Conservation (phyloP, 2,329 filamentous ascomycete species). For the Paraconiothyrium sp. region DNA sequence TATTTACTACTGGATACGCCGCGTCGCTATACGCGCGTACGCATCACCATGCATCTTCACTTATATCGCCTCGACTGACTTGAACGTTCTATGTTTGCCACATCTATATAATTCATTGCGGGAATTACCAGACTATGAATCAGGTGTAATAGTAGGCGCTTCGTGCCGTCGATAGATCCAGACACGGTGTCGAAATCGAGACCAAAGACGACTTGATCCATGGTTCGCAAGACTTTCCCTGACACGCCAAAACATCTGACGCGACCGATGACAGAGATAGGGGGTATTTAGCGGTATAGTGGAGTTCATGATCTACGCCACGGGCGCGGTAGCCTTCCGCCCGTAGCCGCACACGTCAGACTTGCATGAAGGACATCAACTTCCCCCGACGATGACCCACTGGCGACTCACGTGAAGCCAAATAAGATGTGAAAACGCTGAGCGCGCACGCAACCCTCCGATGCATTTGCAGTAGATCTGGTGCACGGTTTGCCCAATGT, state of each 20-base stretch:
- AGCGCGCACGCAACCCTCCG: not conserved
- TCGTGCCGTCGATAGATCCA: not conserved
- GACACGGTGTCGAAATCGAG: not conserved
- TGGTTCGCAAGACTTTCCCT: not conserved
- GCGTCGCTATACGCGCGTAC: not conserved
- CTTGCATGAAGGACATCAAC: not conserved
- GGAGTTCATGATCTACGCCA: not conserved
- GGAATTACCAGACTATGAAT: not conserved
- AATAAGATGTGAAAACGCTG: not conserved
- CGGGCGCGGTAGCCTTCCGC: not conserved
- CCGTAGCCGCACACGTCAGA: constrained; percentile 1
- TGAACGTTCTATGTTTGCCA: not conserved
- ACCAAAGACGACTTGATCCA: not conserved
- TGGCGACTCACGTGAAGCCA: not conserved
- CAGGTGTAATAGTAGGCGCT: not conserved
- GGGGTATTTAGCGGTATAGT: not conserved
- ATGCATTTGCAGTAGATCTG: not conserved
- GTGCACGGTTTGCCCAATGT: not conserved
- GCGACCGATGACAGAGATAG: not conserved
- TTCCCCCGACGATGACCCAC: not conserved
- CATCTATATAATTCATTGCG: not conserved
- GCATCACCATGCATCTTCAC: not conserved
- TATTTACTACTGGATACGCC: not conserved
- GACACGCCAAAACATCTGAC: not conserved
- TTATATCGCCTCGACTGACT: not conserved